Percentiles rank a stretch among this genome's conserved stretches.
Conservation (phyloP, 2,329 filamentous ascomycete genomes). For the Fusarium torulosum region DNA sequence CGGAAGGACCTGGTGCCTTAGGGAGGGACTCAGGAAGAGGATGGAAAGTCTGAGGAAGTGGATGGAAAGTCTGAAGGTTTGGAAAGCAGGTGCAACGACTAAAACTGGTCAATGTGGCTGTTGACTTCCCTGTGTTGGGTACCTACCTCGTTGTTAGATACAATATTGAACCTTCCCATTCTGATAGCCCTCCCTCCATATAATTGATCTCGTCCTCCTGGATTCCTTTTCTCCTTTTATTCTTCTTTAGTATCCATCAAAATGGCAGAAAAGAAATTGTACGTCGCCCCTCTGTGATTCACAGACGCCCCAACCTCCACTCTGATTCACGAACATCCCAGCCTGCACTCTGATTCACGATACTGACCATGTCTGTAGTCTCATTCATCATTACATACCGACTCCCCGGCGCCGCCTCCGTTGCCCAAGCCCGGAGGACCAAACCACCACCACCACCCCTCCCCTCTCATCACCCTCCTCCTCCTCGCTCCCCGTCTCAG, state of each 20-base stretch:
- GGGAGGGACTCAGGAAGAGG: not conserved
- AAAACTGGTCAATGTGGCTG: not conserved
- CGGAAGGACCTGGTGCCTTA: rapidly evolving
- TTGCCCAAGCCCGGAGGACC: too few species aligned
- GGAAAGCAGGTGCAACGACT: too few species aligned
- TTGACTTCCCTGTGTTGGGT: not conserved
- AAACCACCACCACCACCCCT: too few species aligned
- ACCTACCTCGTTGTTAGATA: not conserved
- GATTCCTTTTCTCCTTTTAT: not conserved
- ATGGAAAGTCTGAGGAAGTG: too few species aligned
- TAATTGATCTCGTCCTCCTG: not conserved
- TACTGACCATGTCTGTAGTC: not conserved
- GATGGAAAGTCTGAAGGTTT: too few species aligned
- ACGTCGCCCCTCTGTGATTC: not conserved
- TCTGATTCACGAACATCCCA: not conserved
- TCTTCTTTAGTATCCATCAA: not conserved
- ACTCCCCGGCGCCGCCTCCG: too few species aligned
- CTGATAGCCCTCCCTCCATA: rapidly evolving
- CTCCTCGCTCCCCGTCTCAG: too few species aligned
- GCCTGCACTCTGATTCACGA: not conserved
- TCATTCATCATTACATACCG: too few species aligned
- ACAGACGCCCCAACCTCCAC: too few species aligned
- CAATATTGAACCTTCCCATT: not conserved
- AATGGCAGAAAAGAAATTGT: not conserved
- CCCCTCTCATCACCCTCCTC: too few species aligned